Evolutionary conservation across 257 asterid genomes (phyloP).

Genomic region (Lavandula angustifolia): DNA sequence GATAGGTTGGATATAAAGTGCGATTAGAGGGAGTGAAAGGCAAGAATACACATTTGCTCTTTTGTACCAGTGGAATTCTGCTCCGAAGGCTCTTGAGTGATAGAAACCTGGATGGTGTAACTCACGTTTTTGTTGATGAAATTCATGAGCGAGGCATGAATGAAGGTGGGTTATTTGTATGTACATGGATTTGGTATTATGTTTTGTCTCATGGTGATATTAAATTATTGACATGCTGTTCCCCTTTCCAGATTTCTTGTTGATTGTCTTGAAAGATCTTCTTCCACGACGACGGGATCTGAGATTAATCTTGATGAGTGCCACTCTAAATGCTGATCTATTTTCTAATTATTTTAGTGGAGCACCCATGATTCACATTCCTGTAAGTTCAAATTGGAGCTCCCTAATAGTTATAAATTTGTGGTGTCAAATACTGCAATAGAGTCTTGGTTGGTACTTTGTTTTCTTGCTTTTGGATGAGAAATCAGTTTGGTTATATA

Average conservation of each 20-base stretch:
- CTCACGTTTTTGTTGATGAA: constrained; percentile 96
- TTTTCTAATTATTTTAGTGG: constrained; percentile 84
- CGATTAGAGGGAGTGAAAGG: constrained; percentile 97
- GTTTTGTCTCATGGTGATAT: constrained; percentile 20
- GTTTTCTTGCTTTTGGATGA: constrained; percentile 21
- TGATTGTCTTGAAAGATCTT: constrained; percentile 95
- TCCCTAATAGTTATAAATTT: constrained; percentile 14
- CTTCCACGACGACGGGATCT: constrained; percentile 89
- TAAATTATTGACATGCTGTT: constrained; percentile 39
- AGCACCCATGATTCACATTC: constrained; percentile 92
- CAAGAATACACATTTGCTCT: constrained; percentile 88
- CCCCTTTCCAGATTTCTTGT: constrained; percentile 76
- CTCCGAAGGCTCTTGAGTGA: constrained; percentile 95
- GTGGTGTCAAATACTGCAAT: constrained; percentile 13
- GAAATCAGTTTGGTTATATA: constrained; percentile 3
- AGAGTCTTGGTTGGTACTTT: constrained; percentile 26
- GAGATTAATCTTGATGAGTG: constrained; percentile 97
- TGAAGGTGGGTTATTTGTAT: constrained; percentile 70
- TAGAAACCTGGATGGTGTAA: constrained; percentile 77
- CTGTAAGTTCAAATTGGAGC: constrained; percentile 55
- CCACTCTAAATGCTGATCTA: constrained; percentile 91
- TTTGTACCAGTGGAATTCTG: constrained; percentile 97
- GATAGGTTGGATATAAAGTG: constrained; percentile 94
- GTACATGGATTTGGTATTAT: constrained; percentile 17
- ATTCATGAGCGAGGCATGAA: constrained; percentile 99